Conservation (phyloP, 805 yeast genomes). For the Wilhelminamyces savonicus region DNA sequence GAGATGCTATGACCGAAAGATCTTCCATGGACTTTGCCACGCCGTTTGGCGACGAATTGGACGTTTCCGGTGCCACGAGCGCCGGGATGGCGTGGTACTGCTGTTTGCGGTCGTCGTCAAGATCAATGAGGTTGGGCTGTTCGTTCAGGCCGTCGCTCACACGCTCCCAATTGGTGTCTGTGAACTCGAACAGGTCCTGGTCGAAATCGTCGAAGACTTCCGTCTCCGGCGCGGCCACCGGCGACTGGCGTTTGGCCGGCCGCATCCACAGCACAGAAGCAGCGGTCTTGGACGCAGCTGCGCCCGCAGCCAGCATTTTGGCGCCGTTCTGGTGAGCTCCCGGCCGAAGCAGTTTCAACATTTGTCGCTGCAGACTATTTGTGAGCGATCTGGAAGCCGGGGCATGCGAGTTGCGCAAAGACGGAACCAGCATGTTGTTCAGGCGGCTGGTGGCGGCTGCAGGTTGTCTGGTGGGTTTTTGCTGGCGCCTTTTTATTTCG, state of each 20-base stretch:
- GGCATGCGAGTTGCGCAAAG: slow-evolving; percentile 20
- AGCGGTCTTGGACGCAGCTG: slow-evolving; percentile 19
- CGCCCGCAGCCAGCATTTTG: slow-evolving; percentile 6
- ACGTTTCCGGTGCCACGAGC: no score
- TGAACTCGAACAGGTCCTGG: slow-evolving; percentile 23
- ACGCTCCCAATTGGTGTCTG: slow-evolving; percentile 19
- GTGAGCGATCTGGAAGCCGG: no score
- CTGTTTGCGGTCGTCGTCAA: no score
- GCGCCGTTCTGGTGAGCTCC: no score
- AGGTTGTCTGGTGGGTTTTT: slow-evolving; percentile 4
- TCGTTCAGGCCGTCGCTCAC: slow-evolving; percentile 9
- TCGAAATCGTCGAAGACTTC: slow-evolving; percentile 32
- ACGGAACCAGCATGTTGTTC: slow-evolving; percentile 18
- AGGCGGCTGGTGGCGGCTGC: slow-evolving; percentile 5
- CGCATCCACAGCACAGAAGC: slow-evolving; percentile 25
- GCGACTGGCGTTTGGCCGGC: slow-evolving; percentile 6
- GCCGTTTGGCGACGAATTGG: no score
- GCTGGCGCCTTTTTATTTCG: slow-evolving; percentile 15
- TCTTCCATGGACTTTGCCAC: slow-evolving; percentile 23
- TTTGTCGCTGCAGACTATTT: slow-evolving; percentile 18
- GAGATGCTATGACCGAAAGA: slow-evolving; percentile 10
- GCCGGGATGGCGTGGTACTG: no score
- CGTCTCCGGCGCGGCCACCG: slow-evolving; percentile 1
- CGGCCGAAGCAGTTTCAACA: slow-evolving; percentile 28
- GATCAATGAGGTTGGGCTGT: neutral